Percentiles rank a stretch among this genome's conserved stretches.
phyloP scores from a whole-genome alignment of 306 rosid genomes.

The Ziziphus jujuba region DNA sequence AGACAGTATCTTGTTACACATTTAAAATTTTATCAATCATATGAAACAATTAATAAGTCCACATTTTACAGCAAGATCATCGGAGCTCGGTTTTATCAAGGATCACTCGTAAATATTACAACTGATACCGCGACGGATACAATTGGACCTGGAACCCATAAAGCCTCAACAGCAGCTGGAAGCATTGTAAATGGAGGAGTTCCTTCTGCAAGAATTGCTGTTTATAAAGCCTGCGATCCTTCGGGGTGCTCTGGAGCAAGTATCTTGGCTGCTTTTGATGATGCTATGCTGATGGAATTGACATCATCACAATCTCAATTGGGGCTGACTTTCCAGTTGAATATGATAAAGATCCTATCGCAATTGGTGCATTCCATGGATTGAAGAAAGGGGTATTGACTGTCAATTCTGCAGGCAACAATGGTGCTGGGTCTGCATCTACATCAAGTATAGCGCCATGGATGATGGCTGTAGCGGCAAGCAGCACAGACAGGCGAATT shows the following conservation, averaged over 20 bases:
- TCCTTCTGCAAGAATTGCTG: slow-evolving; percentile 28
- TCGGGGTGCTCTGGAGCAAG: slow-evolving; percentile 3
- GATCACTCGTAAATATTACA: neutral
- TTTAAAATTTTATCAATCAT: neutral
- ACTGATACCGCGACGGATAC: slow-evolving; percentile 20
- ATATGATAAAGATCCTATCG: slow-evolving; percentile 1
- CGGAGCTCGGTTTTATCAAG: slow-evolving; percentile 11
- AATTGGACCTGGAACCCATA: slow-evolving; percentile 29
- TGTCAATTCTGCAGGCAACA: slow-evolving; percentile 36
- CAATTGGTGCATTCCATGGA: slow-evolving; percentile 48
- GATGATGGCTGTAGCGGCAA: slow-evolving; percentile 44
- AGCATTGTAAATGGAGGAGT: slow-evolving; percentile 41
- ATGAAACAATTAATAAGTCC: neutral
- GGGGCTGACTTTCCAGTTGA: rapidly evolving
- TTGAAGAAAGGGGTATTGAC: slow-evolving; percentile 40
- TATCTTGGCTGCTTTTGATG: slow-evolving; percentile 48
- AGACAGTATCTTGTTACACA: too few species aligned
- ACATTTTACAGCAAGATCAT: slow-evolving; percentile 19
- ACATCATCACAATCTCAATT: slow-evolving; percentile 31
- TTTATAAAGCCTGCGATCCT: slow-evolving; percentile 19
- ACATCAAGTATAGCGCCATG: slow-evolving; percentile 36
- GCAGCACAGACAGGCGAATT: slow-evolving; percentile 31
- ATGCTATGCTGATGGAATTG: slow-evolving; percentile 50
- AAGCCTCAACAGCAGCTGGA: slow-evolving; percentile 37
- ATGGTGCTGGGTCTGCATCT: slow-evolving; percentile 22